phyloP scores from a whole-genome alignment of 2,329 filamentous ascomycete species.

The Coniochaeta pulveracea region DNA sequence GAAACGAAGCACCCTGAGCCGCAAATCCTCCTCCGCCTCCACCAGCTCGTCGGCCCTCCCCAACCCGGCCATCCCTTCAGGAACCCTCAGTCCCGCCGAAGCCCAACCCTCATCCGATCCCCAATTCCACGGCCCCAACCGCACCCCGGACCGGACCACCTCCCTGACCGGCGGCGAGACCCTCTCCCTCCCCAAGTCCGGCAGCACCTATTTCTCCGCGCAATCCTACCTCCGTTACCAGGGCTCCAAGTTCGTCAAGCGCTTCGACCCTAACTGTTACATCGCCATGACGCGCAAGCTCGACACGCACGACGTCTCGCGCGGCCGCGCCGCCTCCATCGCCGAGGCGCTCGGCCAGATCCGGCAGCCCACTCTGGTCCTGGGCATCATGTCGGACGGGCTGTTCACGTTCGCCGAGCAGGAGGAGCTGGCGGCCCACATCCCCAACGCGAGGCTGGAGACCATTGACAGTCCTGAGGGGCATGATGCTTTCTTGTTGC shows the following conservation, averaged over 20 bases:
- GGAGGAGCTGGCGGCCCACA: constrained; percentile 74
- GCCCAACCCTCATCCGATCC: too few species aligned
- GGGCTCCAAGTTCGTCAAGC: constrained; percentile 89
- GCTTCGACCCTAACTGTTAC: constrained; percentile 98
- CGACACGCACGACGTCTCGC: constrained; percentile 90
- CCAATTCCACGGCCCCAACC: constrained; percentile 58
- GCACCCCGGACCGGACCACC: constrained; percentile 32
- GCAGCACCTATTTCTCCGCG: constrained; percentile 89
- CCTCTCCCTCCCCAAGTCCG: constrained; percentile 33
- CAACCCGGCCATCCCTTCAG: background rate
- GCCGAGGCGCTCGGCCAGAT: constrained; percentile 70
- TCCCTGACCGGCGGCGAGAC: constrained; percentile 39
- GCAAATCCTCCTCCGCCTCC: constrained; percentile 24
- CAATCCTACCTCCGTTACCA: constrained; percentile 97
- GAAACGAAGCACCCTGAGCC: constrained; percentile 39
- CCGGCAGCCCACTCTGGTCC: constrained; percentile 77
- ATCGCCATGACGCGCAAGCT: constrained; percentile 97
- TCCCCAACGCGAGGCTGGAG: constrained; percentile 66
- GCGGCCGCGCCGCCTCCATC: constrained; percentile 57
- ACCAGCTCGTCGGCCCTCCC: constrained; percentile 8
- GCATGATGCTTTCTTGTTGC: constrained; percentile 89
- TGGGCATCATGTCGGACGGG: constrained; percentile 92
- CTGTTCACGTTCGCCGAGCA: constrained; percentile 97
- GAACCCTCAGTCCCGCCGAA: background rate
- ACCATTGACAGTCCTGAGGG: constrained; percentile 91